Conservation (phyloP, 2,329 filamentous ascomycete species). For the Ophiocordyceps camponoti-rufipedis region DNA sequence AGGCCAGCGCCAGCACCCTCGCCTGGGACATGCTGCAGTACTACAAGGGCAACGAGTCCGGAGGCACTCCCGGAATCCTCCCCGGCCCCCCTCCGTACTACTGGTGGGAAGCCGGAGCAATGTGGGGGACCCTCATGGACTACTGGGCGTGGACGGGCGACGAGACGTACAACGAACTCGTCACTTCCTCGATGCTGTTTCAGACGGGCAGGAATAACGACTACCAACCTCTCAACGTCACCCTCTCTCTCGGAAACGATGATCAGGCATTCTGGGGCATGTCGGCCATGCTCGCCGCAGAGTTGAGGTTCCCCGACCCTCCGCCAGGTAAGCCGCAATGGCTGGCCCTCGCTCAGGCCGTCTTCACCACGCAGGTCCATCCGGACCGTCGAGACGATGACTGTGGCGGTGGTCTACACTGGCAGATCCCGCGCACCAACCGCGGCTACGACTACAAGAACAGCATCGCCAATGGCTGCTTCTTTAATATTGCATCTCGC, state of each 20-base stretch:
- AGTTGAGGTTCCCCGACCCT: conserved; percentile 43
- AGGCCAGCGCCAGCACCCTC: conserved; percentile 19
- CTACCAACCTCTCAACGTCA: conserved; percentile 43
- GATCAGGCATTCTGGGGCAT: conserved; percentile 57
- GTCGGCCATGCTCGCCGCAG: conserved; percentile 48
- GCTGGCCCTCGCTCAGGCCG: conserved; percentile 48
- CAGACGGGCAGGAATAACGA: conserved; percentile 38
- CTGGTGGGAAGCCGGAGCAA: conserved; percentile 56
- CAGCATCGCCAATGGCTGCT: conserved; percentile 43
- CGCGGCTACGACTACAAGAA: conserved; percentile 63
- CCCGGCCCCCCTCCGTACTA: conserved; percentile 44
- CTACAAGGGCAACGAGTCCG: conserved; percentile 31
- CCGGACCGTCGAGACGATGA: conserved; percentile 43
- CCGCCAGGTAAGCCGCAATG: conserved; percentile 35
- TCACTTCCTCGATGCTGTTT: conserved; percentile 36
- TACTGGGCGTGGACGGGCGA: conserved; percentile 55
- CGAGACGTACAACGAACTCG: conserved; percentile 38
- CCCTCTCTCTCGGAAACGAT: conserved; percentile 44
- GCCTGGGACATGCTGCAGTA: conserved; percentile 31
- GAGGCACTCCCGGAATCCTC: conserved; percentile 35
- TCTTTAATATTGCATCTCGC: conserved; percentile 48
- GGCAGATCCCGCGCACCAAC: conserved; percentile 63
- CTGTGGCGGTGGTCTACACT: conserved; percentile 53
- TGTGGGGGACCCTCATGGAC: conserved; percentile 52
- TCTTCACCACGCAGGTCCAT: conserved; percentile 43